Base-by-base conservation (phyloP, 78 protist genomes). In the Tieghemostelium lacteum region DNA sequence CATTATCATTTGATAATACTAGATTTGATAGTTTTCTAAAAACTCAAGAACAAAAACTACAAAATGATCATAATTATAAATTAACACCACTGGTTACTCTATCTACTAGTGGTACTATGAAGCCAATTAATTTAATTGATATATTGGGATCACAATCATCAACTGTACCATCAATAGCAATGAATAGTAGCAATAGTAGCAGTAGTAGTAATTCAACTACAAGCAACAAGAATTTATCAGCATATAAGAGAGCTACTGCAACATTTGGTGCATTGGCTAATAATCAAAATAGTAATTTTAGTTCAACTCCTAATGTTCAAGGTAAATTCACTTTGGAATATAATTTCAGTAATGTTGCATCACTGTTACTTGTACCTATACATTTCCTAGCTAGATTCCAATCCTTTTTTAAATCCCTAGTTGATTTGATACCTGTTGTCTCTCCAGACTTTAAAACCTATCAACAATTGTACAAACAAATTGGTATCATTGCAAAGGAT, bases 331-430 rank as follows among this genome's bases (percentile, higher is more conserved):
- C 89, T 17, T 31, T 16, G 5, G 89, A 83, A 22, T 83, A 83
- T 69, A 42, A 40, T 3, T 83, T 57, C 24, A 36, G 36, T 14
- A 69, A 60, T 58, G 31, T 83, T 31, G 69, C 89, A 36, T 83
- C 89, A 69, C 71, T 83, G 5, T 58, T 83, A 42, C 29, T 83
- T 24, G 45, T 83, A 7, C 89, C 89, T 55, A 45, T 83, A 55
- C 89, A 83, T 31, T 83, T 49, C 39, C 31, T 83, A n/a, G 75
- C 89, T 12, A 33, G 89, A 57, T 83, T 83, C 39, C 73, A 83
- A 31, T 55, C 33, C 26, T 69, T 66, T 24, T 69, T 83, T 49
- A 50, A 58, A 20, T 24, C 57, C 17, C 29, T 83, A 12, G 26
- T 69, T 0, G 89, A 83, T 40, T 40, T 77, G 20, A 40, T 83